Evolutionary conservation across 352 stramenopile species (phyloP).

Genomic region (Phytophthora pseudosyringae): DNA sequence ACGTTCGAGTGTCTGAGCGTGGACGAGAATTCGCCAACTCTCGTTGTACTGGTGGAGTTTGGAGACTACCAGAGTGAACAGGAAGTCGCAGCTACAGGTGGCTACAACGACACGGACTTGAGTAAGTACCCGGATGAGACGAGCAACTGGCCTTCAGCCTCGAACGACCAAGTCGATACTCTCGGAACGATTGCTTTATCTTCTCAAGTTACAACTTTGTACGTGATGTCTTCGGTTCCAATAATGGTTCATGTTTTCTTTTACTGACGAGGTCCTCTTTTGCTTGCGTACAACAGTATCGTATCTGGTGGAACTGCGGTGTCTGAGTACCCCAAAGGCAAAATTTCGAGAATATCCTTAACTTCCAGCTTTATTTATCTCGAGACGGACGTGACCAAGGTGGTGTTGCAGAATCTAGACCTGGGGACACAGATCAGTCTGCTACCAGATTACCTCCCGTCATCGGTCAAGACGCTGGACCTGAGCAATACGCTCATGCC

Average conservation of each 20-base stretch:
- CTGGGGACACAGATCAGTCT: conserved; percentile 5
- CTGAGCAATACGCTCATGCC: conserved; percentile 9
- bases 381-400: conserved; percentile 8
- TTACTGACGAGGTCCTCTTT: neutral
- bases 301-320: conserved; percentile 8
- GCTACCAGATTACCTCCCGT: conserved; percentile 11
- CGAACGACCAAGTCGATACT: conserved; percentile 10
- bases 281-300: neutral
- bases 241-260: neutral
- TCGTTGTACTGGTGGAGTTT: conserved; percentile 31
- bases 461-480: conserved; percentile 8
- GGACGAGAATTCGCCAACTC: conserved; percentile 8
- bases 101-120: neutral
- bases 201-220: conserved; percentile 12
- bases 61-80: conserved; percentile 11
- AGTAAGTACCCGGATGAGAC: conserved; percentile 7
- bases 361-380: conserved; percentile 9
- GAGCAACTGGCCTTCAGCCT: conserved; percentile 7
- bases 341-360: conserved; percentile 15
- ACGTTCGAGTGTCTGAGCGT: conserved; percentile 26
- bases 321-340: conserved; percentile 12
- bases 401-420: conserved; percentile 13
- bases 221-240: neutral
- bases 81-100: conserved; percentile 3
- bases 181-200: conserved; percentile 13